These are phyloP conservation scores for Cercis canadensis DNA, from an alignment of 306 rosid genomes.

Conservation along the genomic window DNA sequence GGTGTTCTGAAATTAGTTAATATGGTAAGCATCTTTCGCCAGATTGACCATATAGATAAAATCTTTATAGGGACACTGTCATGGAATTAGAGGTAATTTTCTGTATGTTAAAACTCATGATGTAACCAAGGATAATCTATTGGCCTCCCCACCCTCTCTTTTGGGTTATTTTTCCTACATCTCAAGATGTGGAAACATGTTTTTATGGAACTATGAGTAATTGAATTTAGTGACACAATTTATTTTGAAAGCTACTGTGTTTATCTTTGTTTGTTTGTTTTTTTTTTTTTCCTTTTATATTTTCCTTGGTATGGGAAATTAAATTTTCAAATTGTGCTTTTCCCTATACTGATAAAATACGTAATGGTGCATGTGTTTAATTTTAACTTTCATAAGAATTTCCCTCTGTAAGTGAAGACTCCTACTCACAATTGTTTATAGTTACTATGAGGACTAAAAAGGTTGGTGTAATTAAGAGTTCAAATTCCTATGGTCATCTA, in stretches of 20 bases:
- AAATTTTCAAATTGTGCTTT: slow-evolving; percentile 1
- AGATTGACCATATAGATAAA: background rate
- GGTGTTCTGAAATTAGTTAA: slow-evolving; percentile 24
- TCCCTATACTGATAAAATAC: slow-evolving; percentile 11
- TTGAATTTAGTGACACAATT: background rate
- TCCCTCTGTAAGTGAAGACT: background rate
- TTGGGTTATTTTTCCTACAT: background rate
- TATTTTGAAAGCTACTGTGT: slow-evolving; percentile 3
- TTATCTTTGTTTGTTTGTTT: no score
- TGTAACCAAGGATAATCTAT: background rate
- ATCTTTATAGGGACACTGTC: background rate
- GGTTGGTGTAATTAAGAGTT: slow-evolving; percentile 14
- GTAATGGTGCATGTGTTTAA: background rate
- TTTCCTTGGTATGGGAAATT: slow-evolving; percentile 1
- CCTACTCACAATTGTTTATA: slow-evolving; percentile 26
- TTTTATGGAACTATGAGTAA: background rate
- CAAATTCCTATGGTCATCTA: slow-evolving; percentile 6
- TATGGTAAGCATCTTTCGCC: background rate
- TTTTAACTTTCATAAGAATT: background rate
- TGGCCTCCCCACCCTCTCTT: no score
- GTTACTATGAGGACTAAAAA: background rate
- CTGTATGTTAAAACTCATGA: slow-evolving; percentile 3
- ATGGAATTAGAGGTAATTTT: slow-evolving; percentile 10
- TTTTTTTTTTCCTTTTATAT: no score
- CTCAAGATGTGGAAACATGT: slow-evolving; percentile 9